These are phyloP conservation scores for Starmerella asiatica DNA, from an alignment of 805 yeast genomes.

Conservation along the genomic window DNA sequence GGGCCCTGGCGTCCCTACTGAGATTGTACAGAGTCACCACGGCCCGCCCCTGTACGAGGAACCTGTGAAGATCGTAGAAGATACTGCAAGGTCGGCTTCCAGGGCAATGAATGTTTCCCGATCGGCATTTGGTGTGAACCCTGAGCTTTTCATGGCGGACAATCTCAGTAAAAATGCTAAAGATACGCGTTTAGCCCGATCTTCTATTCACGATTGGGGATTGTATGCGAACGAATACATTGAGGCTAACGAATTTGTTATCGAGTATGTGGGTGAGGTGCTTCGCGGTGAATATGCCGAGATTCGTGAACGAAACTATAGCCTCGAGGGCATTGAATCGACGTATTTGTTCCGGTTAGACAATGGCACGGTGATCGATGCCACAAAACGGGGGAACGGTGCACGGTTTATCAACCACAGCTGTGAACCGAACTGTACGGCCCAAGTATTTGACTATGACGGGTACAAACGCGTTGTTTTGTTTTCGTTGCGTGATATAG, in stretches of 20 bases:
- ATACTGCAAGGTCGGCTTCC: slow-evolving; percentile 79
- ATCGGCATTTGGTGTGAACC: slow-evolving; percentile 30
- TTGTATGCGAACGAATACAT: slow-evolving; percentile 89
- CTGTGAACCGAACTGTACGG: slow-evolving; percentile 79
- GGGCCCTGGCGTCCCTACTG: slow-evolving; percentile 6
- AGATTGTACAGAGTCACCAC: slow-evolving; percentile 11
- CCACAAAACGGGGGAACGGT: slow-evolving; percentile 93
- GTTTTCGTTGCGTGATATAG: slow-evolving; percentile 79
- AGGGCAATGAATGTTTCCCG: slow-evolving; percentile 64
- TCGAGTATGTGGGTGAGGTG: slow-evolving; percentile 93
- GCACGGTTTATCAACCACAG: slow-evolving; percentile 96
- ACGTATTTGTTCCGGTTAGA: slow-evolving; percentile 72
- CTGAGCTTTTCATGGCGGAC: slow-evolving; percentile 69
- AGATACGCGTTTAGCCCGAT: slow-evolving; percentile 91
- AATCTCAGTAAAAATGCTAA: slow-evolving; percentile 81
- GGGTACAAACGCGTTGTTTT: slow-evolving; percentile 89
- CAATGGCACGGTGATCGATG: slow-evolving; percentile 91
- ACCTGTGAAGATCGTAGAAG: slow-evolving; percentile 46
- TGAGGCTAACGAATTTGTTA: slow-evolving; percentile 92
- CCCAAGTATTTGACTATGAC: slow-evolving; percentile 38
- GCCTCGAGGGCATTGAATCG: slow-evolving; percentile 88
- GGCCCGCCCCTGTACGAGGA: slow-evolving; percentile 8
- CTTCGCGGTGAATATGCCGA: slow-evolving; percentile 91
- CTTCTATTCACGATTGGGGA: slow-evolving; percentile 98
- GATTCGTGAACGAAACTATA: slow-evolving; percentile 70